These are phyloP conservation scores for Psidium guajava DNA, from an alignment of 345 rosid genomes.

Conservation along the genomic window DNA sequence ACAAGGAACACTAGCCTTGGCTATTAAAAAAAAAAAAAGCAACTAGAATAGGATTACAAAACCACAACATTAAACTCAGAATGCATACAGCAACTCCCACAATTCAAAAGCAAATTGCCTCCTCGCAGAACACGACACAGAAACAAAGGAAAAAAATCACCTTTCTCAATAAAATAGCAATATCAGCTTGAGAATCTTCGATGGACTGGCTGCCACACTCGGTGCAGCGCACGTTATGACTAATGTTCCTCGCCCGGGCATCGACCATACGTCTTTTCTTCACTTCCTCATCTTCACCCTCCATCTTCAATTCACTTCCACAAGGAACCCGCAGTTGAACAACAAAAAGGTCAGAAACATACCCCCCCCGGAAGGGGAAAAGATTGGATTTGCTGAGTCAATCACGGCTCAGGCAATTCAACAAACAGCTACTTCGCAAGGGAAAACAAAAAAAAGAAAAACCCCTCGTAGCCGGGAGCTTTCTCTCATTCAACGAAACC, in stretches of 20 bases:
- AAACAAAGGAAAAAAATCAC: constrained; percentile 6
- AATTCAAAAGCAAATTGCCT: background rate
- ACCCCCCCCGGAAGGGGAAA: background rate
- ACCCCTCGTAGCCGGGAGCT: background rate
- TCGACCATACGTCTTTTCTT: constrained; percentile 58
- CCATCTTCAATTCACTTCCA: constrained; percentile 29
- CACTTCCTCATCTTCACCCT: constrained; percentile 41
- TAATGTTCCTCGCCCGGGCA: constrained; percentile 83
- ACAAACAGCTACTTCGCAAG: background rate
- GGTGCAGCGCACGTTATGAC: constrained; percentile 90
- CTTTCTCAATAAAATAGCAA: constrained; percentile 88
- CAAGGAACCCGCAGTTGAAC: background rate
- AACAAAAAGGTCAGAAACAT: background rate
- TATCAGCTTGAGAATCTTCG: constrained; percentile 97
- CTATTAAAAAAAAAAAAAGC: background rate
- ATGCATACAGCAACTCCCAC: background rate
- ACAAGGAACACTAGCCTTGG: background rate
- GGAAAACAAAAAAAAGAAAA: background rate
- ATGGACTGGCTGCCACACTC: constrained; percentile 98
- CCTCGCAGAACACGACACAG: background rate
- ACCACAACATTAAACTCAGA: background rate
- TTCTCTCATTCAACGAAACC: background rate
- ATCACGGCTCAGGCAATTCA: background rate
- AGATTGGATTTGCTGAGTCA: background rate
- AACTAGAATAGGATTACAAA: background rate